Base-by-base conservation (phyloP, 805 yeast species). In the Metschnikowia reukaufii region DNA sequence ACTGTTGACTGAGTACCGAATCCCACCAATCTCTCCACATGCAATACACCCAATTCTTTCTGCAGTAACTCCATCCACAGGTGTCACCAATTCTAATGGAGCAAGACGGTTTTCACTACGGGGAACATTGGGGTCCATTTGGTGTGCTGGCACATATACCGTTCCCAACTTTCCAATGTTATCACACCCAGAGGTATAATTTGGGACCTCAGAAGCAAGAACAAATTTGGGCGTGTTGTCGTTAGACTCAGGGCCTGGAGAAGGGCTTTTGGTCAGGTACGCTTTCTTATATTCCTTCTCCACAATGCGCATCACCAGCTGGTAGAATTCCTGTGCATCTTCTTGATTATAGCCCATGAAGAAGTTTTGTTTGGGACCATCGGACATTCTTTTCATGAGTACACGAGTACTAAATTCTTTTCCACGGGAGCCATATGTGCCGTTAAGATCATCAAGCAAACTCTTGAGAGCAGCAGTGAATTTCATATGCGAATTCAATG, bases 281-380 rank as follows among this genome's bases (percentile, higher is more conserved):
- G 42, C 49, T n/a, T 61, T 63, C 63, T 67, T 72, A 64, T 63
- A 68, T 44, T 83, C 87, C 34, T 70, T 70, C 59, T 87, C 95
- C 27, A 87, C 68, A 47, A 84, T 80, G 35, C 78, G 74, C 75
- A 87, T 72, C 2, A 86, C 77, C 42, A 84, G 76, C 63, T 91
- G 97, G 70, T 91, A 91, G 60, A 91, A 91, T 64, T 91, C 98
- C 66, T 91, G 97, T 0, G 97, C 97, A 68, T 91, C 98, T 64
- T 91, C 97, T 67, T 91, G 98, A 60, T 88, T 89, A 61, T 88
- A 88, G 1, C 97, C 94, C 45, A 82, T 66, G 56, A 90, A 82
- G 49, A 89, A 78, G 61, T 84, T 84, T 59, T 82, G 86, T 55
- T 83, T 84, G 12, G 94, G 91, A 0, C 88, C 86, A 59, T 85